phyloP scores from a whole-genome alignment of 164 flowering plant species.

The Umbilicus rupestris region DNA sequence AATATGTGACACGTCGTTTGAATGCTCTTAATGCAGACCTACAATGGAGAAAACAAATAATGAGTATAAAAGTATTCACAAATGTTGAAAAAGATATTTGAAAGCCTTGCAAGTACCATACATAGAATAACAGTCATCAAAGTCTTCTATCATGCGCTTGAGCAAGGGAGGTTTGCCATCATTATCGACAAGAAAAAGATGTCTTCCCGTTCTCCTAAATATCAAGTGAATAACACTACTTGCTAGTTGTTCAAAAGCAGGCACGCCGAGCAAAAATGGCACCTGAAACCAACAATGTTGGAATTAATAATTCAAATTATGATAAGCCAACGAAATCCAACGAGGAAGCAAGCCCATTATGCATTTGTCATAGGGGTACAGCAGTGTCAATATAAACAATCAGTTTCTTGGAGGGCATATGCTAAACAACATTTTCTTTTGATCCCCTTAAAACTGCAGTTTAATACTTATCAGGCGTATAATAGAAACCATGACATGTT shows the following conservation, averaged over 20 bases:
- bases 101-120: conserved; percentile 18
- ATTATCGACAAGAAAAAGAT: conserved; percentile 84
- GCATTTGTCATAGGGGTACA: too few relatives aligned
- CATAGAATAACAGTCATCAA: conserved; percentile 57
- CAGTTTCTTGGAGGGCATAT: not conserved
- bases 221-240: conserved; percentile 62
- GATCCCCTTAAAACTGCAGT: not conserved
- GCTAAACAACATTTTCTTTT: not conserved
- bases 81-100: not conserved
- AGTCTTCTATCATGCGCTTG: conserved; percentile 68
- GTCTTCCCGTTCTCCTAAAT: conserved; percentile 88
- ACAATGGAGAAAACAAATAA: conserved; percentile 17
- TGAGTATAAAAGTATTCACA: not conserved
- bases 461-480: not conserved
- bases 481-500: not conserved
- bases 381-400: not conserved
- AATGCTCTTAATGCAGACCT: conserved; percentile 79
- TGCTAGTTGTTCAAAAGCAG: conserved; percentile 66
- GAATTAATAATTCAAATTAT: not conserved
- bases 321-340: not conserved
- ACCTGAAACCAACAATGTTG: conserved; percentile 41
- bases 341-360: too few relatives aligned
- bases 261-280: conserved; percentile 86
- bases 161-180: conserved; percentile 79
- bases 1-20: conserved; percentile 73